These are phyloP conservation scores for Apophysomyces elegans DNA, from an alignment of 371 early-diverging fungal species.

Conservation along the genomic window DNA sequence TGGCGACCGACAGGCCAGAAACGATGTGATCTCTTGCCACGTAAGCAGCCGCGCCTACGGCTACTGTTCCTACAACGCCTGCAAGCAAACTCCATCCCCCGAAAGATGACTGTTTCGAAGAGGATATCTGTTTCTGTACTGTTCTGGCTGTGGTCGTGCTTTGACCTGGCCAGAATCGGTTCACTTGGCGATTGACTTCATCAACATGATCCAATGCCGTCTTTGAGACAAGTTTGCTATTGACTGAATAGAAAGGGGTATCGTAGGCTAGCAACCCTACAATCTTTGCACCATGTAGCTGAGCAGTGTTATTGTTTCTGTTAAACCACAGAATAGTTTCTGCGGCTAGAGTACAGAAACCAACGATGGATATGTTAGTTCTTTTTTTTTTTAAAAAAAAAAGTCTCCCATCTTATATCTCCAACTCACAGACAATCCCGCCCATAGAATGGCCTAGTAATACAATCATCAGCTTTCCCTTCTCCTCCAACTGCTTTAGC, in stretches of 20 bases:
- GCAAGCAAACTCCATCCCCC: slow-evolving; percentile 53
- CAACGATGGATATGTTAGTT: neutral
- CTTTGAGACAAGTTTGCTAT: slow-evolving; percentile 46
- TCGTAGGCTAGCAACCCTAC: slow-evolving; percentile 66
- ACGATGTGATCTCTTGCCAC: slow-evolving; percentile 43
- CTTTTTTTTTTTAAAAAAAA: too few relatives aligned
- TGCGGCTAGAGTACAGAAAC: slow-evolving; percentile 44
- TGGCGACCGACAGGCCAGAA: slow-evolving; percentile 40
- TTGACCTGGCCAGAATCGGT: slow-evolving; percentile 9
- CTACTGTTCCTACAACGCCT: slow-evolving; percentile 56
- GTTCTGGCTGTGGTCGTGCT: neutral
- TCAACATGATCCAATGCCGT: slow-evolving; percentile 34
- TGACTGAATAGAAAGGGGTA: slow-evolving; percentile 65
- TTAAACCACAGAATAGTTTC: slow-evolving; percentile 54
- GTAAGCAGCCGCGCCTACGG: slow-evolving; percentile 55
- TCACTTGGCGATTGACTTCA: slow-evolving; percentile 19
- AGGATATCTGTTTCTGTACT: neutral
- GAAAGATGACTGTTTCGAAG: slow-evolving; percentile 10
- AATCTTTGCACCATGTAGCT: slow-evolving; percentile 36
- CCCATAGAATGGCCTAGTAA: slow-evolving; percentile 68
- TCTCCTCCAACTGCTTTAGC: slow-evolving; percentile 21
- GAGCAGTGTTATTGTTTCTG: slow-evolving; percentile 16
- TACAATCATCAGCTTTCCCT: slow-evolving; percentile 43
- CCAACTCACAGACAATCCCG: slow-evolving; percentile 62
- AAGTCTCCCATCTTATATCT: neutral